Evolutionary conservation across 495 filamentous ascomycete genomes (phyloP).

Genomic region (Xanthoparmelia taractica): DNA sequence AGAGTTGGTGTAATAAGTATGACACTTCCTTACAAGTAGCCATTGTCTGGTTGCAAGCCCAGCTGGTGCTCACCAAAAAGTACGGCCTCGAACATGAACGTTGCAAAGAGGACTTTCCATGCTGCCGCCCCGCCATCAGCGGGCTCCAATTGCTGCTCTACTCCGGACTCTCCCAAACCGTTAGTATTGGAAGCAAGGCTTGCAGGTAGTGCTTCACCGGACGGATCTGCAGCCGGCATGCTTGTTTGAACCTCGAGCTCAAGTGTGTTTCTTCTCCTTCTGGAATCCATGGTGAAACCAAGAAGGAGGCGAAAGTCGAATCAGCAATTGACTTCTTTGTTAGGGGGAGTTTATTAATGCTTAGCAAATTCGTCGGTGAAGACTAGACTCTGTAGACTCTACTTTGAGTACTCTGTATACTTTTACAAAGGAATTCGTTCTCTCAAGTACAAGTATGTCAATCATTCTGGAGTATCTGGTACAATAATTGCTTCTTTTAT

Average conservation of each 20-base stretch:
- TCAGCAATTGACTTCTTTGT: no score
- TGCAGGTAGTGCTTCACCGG: not conserved
- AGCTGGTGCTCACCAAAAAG: not conserved
- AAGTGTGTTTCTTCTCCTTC: not conserved
- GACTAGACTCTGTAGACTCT: no score
- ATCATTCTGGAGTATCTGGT: no score
- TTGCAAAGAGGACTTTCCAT: not conserved
- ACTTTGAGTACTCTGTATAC: no score
- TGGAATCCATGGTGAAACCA: not conserved
- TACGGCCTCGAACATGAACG: not conserved
- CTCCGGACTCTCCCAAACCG: not conserved
- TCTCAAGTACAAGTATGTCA: no score
- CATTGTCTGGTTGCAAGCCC: not conserved
- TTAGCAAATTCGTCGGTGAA: no score
- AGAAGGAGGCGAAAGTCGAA: no score
- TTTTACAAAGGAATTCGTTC: no score
- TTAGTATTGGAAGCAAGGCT: not conserved
- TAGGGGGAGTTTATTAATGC: no score
- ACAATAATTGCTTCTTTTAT: no score
- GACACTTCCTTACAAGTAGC: not conserved
- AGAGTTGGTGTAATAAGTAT: not conserved
- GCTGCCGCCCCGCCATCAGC: not conserved
- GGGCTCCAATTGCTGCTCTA: not conserved
- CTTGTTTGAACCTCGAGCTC: not conserved
- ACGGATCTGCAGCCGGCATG: not conserved